Evolutionary conservation across 441 rosid species (phyloP).

Genomic region (Adansonia madagascariensis): DNA sequence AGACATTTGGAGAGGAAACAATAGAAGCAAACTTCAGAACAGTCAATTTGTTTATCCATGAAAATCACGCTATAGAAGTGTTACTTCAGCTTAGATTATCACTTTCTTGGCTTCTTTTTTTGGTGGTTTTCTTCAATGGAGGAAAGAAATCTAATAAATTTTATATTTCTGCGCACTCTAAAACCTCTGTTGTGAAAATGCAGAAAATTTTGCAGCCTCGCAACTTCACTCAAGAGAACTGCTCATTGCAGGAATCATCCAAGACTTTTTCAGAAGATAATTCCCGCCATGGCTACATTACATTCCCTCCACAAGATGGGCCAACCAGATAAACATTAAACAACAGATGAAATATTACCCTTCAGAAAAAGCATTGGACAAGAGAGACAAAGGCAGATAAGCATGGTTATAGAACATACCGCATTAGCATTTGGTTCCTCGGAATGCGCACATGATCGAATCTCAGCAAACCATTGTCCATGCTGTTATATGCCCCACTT

Average conservation of each 20-base stretch:
- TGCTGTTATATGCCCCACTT: constrained; percentile 81
- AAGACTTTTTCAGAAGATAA: background rate
- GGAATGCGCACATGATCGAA: constrained; percentile 92
- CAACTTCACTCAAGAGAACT: background rate
- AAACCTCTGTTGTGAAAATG: background rate
- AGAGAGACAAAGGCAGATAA: constrained; percentile 18
- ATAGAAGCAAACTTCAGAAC: constrained; percentile 31
- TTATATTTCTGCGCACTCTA: background rate
- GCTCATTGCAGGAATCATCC: background rate
- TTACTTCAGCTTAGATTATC: background rate
- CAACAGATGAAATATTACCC: background rate
- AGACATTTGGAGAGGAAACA: constrained; percentile 30
- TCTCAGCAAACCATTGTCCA: constrained; percentile 91
- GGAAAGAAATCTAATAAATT: background rate
- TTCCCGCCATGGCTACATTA: background rate
- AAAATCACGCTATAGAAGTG: constrained; percentile 5
- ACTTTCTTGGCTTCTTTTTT: background rate
- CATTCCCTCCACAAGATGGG: background rate
- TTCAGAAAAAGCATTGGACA: background rate
- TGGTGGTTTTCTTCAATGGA: background rate
- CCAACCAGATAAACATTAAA: constrained; percentile 4
- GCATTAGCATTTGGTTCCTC: constrained; percentile 87
- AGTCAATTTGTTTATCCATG: constrained; percentile 6
- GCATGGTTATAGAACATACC: constrained; percentile 48
- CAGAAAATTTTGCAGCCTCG: no score